Percentiles rank a stretch among this genome's conserved stretches.
phyloP scores from a whole-genome alignment of 2,329 filamentous ascomycete genomes.

The Septoria linicola region DNA sequence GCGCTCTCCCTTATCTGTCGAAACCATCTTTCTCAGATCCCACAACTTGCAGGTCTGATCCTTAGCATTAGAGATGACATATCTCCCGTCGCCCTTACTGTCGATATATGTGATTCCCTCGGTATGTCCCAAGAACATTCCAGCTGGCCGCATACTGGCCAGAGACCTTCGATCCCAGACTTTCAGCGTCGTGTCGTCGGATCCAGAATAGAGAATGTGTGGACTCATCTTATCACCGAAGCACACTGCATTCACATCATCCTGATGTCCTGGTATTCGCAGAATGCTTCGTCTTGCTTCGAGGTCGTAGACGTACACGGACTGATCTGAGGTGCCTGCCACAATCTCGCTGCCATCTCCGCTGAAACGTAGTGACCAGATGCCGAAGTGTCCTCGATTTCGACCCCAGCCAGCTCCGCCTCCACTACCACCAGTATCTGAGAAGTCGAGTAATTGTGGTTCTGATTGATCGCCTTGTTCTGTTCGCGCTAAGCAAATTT shows the following conservation, averaged over 20 bases:
- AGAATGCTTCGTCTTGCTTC: conserved; percentile 75
- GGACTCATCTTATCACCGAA: conserved; percentile 87
- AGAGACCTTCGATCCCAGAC: conserved; percentile 87
- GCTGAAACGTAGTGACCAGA: conserved; percentile 91
- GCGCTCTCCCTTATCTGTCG: conserved; percentile 61
- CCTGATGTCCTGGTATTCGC: conserved; percentile 71
- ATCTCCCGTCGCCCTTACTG: conserved; percentile 84
- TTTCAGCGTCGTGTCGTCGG: conserved; percentile 89
- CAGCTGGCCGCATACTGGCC: conserved; percentile 61
- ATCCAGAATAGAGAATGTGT: conserved; percentile 93
- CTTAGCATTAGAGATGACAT: conserved; percentile 90
- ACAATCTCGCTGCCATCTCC: conserved; percentile 89
- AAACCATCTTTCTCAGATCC: conserved; percentile 89
- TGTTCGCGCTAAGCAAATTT: conserved; percentile 82
- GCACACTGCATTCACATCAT: conserved; percentile 95
- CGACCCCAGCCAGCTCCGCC: conserved; percentile 32
- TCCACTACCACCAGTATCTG: conserved; percentile 45
- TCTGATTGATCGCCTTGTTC: conserved; percentile 79
- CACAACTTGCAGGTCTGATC: conserved; percentile 97
- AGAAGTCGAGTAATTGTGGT: conserved; percentile 75
- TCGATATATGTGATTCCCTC: conserved; percentile 67
- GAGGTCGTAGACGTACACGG: conserved; percentile 89
- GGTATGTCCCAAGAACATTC: conserved; percentile 64
- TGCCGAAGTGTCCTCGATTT: conserved; percentile 36
- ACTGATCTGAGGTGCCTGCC: conserved; percentile 75